A percentile compares a stretch with the other conserved stretches of the same genome.
Conservation (phyloP, 495 filamentous ascomycete genomes). For the Lasiosphaeria miniovina region DNA sequence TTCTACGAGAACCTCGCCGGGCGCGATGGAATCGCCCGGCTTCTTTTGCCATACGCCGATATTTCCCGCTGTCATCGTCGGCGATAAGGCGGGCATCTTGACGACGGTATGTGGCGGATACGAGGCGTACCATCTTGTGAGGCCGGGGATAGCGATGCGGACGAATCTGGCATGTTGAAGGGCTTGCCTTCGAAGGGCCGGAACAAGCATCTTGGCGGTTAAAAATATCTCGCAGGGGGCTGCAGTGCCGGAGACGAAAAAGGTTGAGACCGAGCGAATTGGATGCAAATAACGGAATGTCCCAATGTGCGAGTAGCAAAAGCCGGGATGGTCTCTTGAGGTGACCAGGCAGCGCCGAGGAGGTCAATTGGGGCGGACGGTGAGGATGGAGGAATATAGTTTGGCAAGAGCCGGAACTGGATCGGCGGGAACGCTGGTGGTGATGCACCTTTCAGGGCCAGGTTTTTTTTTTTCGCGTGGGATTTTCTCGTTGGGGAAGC, state of each 20-base stretch:
- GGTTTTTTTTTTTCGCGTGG: conserved; percentile 30
- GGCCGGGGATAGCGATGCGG: conserved; percentile 42
- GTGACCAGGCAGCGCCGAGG: conserved; percentile 2
- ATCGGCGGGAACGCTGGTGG: conserved; percentile 30
- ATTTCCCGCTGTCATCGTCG: conserved; percentile 95
- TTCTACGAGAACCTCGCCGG: conserved; percentile 97
- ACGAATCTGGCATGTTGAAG: conserved; percentile 43
- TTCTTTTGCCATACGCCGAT: conserved; percentile 99
- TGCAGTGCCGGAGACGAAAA: conserved; percentile 1
- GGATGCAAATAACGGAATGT: conserved; percentile 24
- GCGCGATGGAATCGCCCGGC: conserved; percentile 78
- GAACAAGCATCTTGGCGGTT: conserved; percentile 49
- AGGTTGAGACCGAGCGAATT: conserved; percentile 20
- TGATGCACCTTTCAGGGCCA: conserved; percentile 25
- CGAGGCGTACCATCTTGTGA: conserved; percentile 58
- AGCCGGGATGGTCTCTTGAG: conserved; percentile 3
- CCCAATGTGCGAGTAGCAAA: conserved; percentile 5
- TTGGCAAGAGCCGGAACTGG: conserved; percentile 23
- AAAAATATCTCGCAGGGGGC: conserved; percentile 31
- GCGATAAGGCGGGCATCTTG: conserved; percentile 97
- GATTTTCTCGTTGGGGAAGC: conserved; percentile 29
- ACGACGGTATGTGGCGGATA: conserved; percentile 93
- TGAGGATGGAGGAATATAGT: conserved; percentile 21
- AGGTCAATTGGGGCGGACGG: conserved; percentile 22
- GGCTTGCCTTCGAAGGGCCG: conserved; percentile 52